Percentiles rank a stretch among this genome's conserved stretches.
These are phyloP conservation scores for Heimioporus sp. DNA, from an alignment of 768 basidiomycete genomes.

Conservation along the genomic window DNA sequence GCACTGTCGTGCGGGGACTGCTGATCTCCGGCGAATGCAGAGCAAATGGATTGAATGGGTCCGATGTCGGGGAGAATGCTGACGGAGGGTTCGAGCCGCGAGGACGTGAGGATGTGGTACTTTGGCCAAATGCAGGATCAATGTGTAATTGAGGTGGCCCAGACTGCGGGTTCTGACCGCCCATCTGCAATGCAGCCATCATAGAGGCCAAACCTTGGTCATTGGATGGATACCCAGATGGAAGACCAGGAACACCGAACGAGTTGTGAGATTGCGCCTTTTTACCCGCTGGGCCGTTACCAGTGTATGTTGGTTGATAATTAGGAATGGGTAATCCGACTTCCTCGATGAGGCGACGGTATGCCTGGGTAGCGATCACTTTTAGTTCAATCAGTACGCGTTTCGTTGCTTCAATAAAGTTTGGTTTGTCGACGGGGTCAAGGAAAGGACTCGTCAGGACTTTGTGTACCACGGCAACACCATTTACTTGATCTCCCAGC, in stretches of 20 bases:
- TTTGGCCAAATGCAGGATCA: conserved; percentile 58
- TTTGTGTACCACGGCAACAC: conserved; percentile 90
- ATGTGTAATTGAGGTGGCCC: conserved; percentile 72
- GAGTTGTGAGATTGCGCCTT: conserved; percentile 54
- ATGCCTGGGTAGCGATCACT: conserved; percentile 92
- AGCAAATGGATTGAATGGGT: conserved; percentile 59
- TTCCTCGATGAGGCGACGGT: conserved; percentile 90
- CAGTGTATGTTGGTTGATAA: conserved; percentile 76
- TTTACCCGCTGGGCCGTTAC: conserved; percentile 55
- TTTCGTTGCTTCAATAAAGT: conserved; percentile 83
- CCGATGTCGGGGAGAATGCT: conserved; percentile 49
- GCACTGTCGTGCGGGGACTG: conserved; percentile 49
- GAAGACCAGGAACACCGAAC: conserved; percentile 71
- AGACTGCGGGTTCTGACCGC: conserved; percentile 81
- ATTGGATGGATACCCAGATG: conserved; percentile 76
- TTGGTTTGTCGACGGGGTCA: conserved; percentile 62
- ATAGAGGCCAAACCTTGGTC: conserved; percentile 87
- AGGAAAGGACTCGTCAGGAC: conserved; percentile 87
- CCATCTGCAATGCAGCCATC: conserved; percentile 93
- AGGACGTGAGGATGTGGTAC: conserved; percentile 43
- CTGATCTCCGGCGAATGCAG: conserved; percentile 47
- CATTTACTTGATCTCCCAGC: conserved; percentile 94
- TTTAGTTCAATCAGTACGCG: conserved; percentile 88
- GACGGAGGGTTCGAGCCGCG: conserved; percentile 42
- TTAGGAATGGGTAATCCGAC: conserved; percentile 89